Conservation (phyloP, 495 filamentous ascomycete species). For the Hypoxylon trugodes region DNA sequence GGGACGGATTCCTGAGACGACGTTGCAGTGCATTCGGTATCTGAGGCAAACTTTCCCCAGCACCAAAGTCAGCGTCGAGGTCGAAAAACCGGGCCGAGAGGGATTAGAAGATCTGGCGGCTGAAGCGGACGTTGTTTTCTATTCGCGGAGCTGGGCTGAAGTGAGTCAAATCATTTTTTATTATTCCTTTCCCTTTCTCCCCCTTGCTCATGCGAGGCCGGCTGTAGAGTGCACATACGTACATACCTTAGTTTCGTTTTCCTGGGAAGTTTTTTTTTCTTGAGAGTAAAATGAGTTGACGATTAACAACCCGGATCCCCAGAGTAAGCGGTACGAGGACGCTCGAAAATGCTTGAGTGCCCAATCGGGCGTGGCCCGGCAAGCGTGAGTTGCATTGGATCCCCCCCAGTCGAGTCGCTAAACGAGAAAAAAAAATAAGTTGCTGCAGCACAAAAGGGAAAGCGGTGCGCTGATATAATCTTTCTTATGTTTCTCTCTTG, state of each 20-base stretch:
- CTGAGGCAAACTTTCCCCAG: conserved; percentile 58
- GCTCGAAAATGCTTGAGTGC: conserved; percentile 59
- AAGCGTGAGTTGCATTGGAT: conserved; percentile 54
- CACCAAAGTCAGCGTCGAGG: conserved; percentile 69
- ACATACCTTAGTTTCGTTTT: no score
- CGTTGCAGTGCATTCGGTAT: conserved; percentile 67
- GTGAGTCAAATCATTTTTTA: conserved; percentile 49
- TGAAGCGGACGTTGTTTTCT: conserved; percentile 74
- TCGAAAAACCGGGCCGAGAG: conserved; percentile 70
- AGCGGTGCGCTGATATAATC: conserved; percentile 38
- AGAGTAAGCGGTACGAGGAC: conserved; percentile 59
- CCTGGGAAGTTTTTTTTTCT: no score
- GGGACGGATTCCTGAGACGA: conserved; percentile 73
- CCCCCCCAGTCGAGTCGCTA: conserved; percentile 26
- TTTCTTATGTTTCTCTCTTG: conserved; percentile 1
- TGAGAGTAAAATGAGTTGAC: conserved; percentile 15
- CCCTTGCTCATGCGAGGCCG: conserved; percentile 20
- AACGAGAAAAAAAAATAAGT: no score
- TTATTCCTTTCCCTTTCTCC: not conserved
- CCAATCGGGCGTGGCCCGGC: conserved; percentile 52
- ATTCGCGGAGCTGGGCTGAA: conserved; percentile 74
- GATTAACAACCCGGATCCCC: conserved; percentile 14
- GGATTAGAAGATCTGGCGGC: conserved; percentile 69
- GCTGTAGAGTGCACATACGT: no score
- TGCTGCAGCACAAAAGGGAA: conserved; percentile 29